Evolutionary conservation across 208 protist species (phyloP).

Genomic region (Leishmania tarentolae): DNA sequence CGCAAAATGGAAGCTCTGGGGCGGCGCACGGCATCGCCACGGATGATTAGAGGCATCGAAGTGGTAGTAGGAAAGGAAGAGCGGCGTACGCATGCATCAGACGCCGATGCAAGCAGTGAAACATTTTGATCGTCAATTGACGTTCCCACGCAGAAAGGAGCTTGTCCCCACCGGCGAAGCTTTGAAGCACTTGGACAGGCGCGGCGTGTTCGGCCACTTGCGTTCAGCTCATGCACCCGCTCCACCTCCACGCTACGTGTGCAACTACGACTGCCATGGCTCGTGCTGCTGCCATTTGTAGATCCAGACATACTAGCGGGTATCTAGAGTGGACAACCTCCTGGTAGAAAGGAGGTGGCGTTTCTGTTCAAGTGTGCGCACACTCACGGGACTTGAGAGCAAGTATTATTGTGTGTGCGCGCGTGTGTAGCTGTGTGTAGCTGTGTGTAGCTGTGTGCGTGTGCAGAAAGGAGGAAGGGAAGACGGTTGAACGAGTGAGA

Average conservation of each 20-base stretch:
- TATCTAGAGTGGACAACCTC: background rate
- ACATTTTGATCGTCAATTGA: background rate
- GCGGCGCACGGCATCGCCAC: background rate
- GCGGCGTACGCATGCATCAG: background rate
- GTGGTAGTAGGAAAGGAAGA: background rate
- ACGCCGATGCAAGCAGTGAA: background rate
- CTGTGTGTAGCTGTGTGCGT: background rate
- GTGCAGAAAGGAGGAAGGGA: background rate
- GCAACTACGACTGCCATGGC: background rate
- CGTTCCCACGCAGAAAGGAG: background rate
- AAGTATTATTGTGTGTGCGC: background rate
- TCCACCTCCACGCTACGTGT: background rate
- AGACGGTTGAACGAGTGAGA: background rate
- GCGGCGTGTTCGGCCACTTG: slow-evolving; percentile 4
- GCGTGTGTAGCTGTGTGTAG: too few relatives aligned
- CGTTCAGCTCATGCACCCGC: background rate
- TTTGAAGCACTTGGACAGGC: slow-evolving; percentile 17
- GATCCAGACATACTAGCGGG: background rate
- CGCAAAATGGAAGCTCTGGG: background rate
- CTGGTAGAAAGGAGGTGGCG: background rate
- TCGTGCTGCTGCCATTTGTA: background rate
- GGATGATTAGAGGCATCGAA: background rate
- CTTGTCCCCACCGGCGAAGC: background rate
- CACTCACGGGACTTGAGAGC: background rate
- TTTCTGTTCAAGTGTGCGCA: background rate